Conservation (phyloP, 2,329 filamentous ascomycete species). For the Aspergillus sp. region DNA sequence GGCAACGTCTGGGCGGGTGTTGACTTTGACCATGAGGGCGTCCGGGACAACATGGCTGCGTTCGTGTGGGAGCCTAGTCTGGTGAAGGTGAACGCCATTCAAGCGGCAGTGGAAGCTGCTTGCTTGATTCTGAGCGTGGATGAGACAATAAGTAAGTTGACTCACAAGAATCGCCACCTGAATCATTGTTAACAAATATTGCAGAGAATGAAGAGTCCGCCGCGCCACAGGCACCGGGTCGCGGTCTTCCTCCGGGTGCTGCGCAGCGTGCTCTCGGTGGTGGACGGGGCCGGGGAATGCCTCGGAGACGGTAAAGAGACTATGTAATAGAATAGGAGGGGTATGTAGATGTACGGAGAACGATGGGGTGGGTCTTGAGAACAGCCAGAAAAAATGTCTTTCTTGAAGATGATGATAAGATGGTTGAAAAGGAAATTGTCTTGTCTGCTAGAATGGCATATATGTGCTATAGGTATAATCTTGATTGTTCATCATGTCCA, state of each 20-base stretch:
- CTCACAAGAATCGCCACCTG: neutral
- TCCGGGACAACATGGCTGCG: conserved; percentile 85
- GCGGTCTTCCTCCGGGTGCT: conserved; percentile 69
- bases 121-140: conserved; percentile 95
- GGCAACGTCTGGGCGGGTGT: conserved; percentile 92
- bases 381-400: too few relatives aligned
- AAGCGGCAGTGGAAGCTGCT: conserved; percentile 89
- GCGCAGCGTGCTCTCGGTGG: conserved; percentile 83
- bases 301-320: conserved; percentile 33
- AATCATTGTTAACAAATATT: conserved; percentile 11
- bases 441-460: neutral
- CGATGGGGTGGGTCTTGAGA: neutral
- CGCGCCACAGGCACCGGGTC: conserved; percentile 70
- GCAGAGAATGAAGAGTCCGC: conserved; percentile 84
- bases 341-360: neutral
- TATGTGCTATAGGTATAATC: neutral
- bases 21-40: conserved; percentile 86
- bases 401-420: neutral
- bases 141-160: conserved; percentile 76
- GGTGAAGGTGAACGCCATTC: conserved; percentile 94
- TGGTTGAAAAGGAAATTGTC: neutral
- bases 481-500: neutral
- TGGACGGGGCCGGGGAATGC: conserved; percentile 84
- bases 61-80: conserved; percentile 98
- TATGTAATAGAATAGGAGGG: neutral